Conservation (phyloP, 768 basidiomycete genomes). For the Mycena sanguinolenta region DNA sequence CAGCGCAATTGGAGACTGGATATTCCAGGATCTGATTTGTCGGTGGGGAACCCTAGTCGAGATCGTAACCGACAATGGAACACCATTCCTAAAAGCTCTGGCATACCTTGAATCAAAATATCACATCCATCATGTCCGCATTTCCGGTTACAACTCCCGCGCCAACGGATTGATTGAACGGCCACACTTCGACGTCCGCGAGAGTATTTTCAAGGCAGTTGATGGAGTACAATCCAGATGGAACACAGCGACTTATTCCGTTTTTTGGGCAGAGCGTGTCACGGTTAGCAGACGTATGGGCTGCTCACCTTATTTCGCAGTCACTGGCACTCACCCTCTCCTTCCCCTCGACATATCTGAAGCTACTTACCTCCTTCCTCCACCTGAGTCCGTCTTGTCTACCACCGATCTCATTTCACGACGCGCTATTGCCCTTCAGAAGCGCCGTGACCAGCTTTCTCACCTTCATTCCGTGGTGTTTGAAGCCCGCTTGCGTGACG, state of each 20-base stretch:
- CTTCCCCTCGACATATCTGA: no score
- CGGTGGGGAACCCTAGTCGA: conserved; percentile 30
- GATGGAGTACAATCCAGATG: conserved; percentile 27
- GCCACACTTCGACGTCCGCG: no score
- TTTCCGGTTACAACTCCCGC: no score
- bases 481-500: conserved; percentile 33
- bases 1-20: conserved; percentile 19
- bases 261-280: conserved; percentile 38
- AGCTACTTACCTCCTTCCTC: no score
- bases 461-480: conserved; percentile 23
- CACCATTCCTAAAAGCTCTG: conserved; percentile 29
- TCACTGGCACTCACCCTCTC: no score
- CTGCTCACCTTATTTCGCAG: conserved; percentile 37
- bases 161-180: no score
- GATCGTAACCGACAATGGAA: conserved; percentile 41
- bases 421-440: conserved; percentile 39
- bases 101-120: conserved; percentile 35
- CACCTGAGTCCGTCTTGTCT: conserved; percentile 36
- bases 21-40: no score
- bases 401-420: conserved; percentile 42
- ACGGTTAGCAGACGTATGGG: conserved; percentile 27
- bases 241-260: conserved; percentile 11
- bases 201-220: conserved; percentile 35
- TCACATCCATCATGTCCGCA: conserved; percentile 53
- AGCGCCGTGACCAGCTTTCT: no score